These are phyloP conservation scores for Clarireedia homoeocarpa DNA, from an alignment of 2,329 filamentous ascomycete species.

Conservation along the genomic window DNA sequence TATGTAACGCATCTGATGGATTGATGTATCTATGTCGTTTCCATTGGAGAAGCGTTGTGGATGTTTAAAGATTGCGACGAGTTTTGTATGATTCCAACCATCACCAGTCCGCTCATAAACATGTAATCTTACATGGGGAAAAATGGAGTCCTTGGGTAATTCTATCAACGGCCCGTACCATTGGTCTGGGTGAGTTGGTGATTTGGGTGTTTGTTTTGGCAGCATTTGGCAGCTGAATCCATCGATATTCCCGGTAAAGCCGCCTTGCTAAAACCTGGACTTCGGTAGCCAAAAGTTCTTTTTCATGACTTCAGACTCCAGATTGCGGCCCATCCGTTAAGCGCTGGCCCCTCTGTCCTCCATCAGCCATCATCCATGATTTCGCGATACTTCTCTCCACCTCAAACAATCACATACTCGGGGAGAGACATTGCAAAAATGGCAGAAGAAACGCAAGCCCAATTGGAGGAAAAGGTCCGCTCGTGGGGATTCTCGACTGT, in stretches of 20 bases:
- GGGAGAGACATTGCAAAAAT: constrained; percentile 6
- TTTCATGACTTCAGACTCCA: too few species aligned
- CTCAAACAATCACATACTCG: background rate
- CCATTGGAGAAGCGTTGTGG: too few species aligned
- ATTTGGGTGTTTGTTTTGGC: too few species aligned
- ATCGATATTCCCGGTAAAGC: background rate
- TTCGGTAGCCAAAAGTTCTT: too few species aligned
- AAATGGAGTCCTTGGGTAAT: background rate
- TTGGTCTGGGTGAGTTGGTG: background rate
- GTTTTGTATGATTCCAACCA: too few species aligned
- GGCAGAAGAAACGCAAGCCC: constrained; percentile 33
- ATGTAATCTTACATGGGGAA: background rate
- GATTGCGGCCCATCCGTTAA: too few species aligned
- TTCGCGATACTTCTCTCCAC: background rate
- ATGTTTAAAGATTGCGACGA: too few species aligned
- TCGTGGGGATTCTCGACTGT: constrained; percentile 63
- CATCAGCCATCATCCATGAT: background rate
- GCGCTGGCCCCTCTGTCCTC: too few species aligned
- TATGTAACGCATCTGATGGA: too few species aligned
- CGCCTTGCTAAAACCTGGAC: background rate
- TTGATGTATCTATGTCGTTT: too few species aligned
- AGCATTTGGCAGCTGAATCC: too few species aligned
- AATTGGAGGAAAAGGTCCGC: constrained; percentile 53
- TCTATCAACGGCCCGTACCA: background rate
- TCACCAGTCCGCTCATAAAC: too few species aligned